Conservation (phyloP, 2,329 filamentous ascomycete genomes). For the Penicillium digitatum region DNA sequence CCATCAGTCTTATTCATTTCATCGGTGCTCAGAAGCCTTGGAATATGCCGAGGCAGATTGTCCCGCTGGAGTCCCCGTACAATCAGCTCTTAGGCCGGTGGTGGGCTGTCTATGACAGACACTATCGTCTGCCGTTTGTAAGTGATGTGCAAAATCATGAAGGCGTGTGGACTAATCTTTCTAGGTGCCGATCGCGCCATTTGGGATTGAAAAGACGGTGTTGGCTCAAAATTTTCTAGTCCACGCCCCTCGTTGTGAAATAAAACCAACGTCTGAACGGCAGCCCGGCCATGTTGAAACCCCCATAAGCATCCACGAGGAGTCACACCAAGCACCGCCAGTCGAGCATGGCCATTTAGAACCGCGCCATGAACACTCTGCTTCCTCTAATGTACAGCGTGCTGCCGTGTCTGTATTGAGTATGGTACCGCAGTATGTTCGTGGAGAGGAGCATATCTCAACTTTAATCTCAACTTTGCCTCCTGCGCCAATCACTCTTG, state of each 20-base stretch:
- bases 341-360: not conserved
- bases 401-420: conserved; percentile 27
- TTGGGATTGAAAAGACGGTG: not conserved
- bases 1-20: conserved; percentile 88
- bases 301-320: not conserved
- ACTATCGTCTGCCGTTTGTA: conserved; percentile 57
- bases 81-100: conserved; percentile 80
- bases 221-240: not conserved
- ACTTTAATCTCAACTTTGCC: conserved; percentile 27
- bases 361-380: not conserved
- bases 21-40: conserved; percentile 91
- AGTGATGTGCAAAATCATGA: conserved; percentile 1
- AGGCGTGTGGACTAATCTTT: not conserved
- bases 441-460: conserved; percentile 43
- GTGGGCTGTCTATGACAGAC: conserved; percentile 92
- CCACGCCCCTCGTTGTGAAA: not conserved
- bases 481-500: conserved; percentile 12
- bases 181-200: not conserved
- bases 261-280: not conserved
- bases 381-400: not conserved
- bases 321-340: conserved; percentile 2
- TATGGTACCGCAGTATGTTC: conserved; percentile 45
- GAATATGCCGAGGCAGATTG: conserved; percentile 53
- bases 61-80: conserved; percentile 50
- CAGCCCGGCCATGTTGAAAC: conserved; percentile 5